Evolutionary conservation across 2,329 filamentous ascomycete genomes (phyloP), one percentile per base, ranked within the genome.

Genomic region (Penicillium expansum): DNA sequence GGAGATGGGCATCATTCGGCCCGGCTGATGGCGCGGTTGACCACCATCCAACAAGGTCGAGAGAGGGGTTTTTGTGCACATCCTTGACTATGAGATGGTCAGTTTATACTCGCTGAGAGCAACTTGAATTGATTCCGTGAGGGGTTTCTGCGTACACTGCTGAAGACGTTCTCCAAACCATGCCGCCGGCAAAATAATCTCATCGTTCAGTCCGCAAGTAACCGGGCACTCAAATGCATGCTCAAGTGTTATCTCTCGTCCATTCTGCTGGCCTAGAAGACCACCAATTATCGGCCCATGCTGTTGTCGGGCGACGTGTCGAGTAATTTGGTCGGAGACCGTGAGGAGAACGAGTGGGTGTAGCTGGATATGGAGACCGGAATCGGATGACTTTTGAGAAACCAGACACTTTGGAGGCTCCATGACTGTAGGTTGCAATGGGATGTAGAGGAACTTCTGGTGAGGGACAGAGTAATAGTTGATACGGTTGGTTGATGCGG

Each of bases 341-440:
- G 90, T 95, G 76, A 99, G 90, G 64, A 97, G 88, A 51, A 96
- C 92, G 48, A 99, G 87, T 27, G 94, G 94, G 70, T 99, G 94
- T 18, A 99, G 85, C 66, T 92, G 86, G 55, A 92, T 86, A 62
- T 91, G 88, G 43, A 95, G 85, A 49, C 86, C 85, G 20, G 87
- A 88, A 74, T 94, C 90, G 41, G 85, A 85, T 5, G 85, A 82
- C 74, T 86, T 88, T 56, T 80, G 81, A 6, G 87, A 90, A 45
- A 91, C 72, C 60, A 90, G 80, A 52, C 85, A 78, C 65, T 86
- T 87, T 18, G 63, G 38, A 11, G 72, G 62, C 59, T 78, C 74
- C 56, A 79, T 79, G 82, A 86, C 87, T 52, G 45, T 35, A 38
- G 49, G 22, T 51, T 42, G 52, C 48, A 39, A 33, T 33, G 54